Percentiles rank a stretch among this genome's conserved stretches.
phyloP scores from a whole-genome alignment of 768 basidiomycete genomes.

The Pisolithus orientalis region DNA sequence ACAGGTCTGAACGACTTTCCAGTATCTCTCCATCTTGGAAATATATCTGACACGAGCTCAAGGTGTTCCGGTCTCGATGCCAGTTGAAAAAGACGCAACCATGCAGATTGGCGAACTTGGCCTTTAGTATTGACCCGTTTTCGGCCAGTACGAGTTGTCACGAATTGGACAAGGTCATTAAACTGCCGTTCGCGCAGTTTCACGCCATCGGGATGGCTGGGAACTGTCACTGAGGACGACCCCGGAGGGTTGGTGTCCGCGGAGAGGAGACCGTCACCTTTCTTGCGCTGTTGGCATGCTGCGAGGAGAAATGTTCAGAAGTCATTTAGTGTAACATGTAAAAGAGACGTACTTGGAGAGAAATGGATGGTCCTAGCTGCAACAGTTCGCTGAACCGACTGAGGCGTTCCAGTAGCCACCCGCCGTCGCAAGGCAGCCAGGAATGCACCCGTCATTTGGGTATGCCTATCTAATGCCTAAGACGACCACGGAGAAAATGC shows the following conservation, averaged over 20 bases:
- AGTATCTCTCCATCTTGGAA: slow-evolving; percentile 46
- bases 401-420: neutral
- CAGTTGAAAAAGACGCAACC: slow-evolving; percentile 46
- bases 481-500: neutral
- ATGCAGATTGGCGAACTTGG: slow-evolving; percentile 40
- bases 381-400: slow-evolving; percentile 3
- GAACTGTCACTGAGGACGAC: neutral
- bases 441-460: slow-evolving; percentile 12
- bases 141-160: slow-evolving; percentile 23
- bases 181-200: slow-evolving; percentile 18
- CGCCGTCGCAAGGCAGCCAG: slow-evolving; percentile 9
- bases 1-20: slow-evolving; percentile 32
- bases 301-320: neutral
- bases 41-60: slow-evolving; percentile 35
- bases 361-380: slow-evolving; percentile 11
- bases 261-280: slow-evolving; percentile 10
- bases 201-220: neutral
- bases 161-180: slow-evolving; percentile 18
- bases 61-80: slow-evolving; percentile 46
- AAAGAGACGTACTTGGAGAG: slow-evolving; percentile 18
- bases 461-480: too few relatives aligned
- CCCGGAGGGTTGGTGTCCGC: neutral
- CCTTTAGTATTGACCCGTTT: slow-evolving; percentile 23
- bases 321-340: neutral
- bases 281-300: slow-evolving; percentile 11